A percentile compares a stretch with the other conserved stretches of the same genome.
Conservation (phyloP, 371 early-diverging fungal genomes). For the Saksenaea vasiformis region DNA sequence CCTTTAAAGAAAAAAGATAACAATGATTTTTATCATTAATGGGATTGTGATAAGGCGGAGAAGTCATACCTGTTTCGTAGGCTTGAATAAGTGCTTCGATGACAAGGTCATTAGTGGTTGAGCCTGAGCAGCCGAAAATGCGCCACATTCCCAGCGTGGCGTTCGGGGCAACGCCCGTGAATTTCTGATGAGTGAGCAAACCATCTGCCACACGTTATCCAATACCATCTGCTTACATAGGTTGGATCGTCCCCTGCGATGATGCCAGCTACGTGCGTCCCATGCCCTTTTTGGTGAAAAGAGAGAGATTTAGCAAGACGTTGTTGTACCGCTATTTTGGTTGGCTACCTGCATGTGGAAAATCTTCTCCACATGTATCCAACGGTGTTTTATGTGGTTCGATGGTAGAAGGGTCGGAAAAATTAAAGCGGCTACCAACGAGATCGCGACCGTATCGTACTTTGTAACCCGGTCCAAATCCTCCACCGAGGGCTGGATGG, state of each 20-base stretch:
- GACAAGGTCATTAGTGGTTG: conserved; percentile 64
- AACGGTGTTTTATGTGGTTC: conserved; percentile 38
- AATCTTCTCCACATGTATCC: conserved; percentile 43
- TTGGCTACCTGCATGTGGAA: conserved; percentile 13
- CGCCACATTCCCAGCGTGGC: conserved; percentile 65
- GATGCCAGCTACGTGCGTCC: conserved; percentile 70
- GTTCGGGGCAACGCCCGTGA: conserved; percentile 69
- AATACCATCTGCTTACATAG: conserved; percentile 19
- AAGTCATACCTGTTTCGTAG: conserved; percentile 55
- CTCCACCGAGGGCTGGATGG: conserved; percentile 73
- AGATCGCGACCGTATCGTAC: conserved; percentile 63
- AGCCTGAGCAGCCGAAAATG: conserved; percentile 70
- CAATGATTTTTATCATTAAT: neutral
- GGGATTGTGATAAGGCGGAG: neutral
- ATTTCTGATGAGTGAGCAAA: conserved; percentile 25
- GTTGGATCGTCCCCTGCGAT: conserved; percentile 55
- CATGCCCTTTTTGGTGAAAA: conserved; percentile 35
- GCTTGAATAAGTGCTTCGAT: conserved; percentile 69
- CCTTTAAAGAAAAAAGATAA: conserved; percentile 19
- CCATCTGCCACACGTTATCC: neutral
- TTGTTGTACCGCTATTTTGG: neutral
- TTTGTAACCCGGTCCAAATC: conserved; percentile 62
- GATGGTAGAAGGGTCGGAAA: conserved; percentile 13
- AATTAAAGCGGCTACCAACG: conserved; percentile 32
- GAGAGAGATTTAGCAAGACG: neutral